Percentiles rank a stretch among this genome's conserved stretches.
phyloP scores from a whole-genome alignment of 441 rosid species.

The Pelargonium australe region DNA sequence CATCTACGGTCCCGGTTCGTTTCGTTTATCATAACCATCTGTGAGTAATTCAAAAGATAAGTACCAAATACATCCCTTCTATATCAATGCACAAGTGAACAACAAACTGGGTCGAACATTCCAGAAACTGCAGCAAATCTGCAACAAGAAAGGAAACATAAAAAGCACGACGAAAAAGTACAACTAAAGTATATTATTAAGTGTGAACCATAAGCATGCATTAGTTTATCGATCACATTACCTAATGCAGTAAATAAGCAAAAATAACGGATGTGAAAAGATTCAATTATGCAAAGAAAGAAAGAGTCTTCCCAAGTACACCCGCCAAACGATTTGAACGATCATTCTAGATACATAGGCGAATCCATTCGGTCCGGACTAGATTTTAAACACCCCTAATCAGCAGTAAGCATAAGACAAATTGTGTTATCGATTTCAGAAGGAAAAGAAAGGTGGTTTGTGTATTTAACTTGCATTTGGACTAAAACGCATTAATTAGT shows the following conservation, averaged over 20 bases:
- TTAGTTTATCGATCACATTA: not conserved
- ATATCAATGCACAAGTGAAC: constrained; percentile 7
- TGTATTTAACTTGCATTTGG: too few relatives aligned
- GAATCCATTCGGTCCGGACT: too few relatives aligned
- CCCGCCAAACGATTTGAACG: too few relatives aligned
- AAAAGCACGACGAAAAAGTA: not conserved
- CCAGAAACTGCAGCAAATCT: constrained; percentile 15
- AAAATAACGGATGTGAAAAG: too few relatives aligned
- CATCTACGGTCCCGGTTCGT: constrained; percentile 15
- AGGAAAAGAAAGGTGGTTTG: too few relatives aligned
- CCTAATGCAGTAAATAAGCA: not conserved
- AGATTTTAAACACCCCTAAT: too few relatives aligned
- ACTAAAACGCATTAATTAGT: too few relatives aligned
- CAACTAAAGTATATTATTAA: not conserved
- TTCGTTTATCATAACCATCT: constrained; percentile 11
- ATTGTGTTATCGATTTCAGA: too few relatives aligned
- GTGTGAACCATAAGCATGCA: constrained; percentile 8
- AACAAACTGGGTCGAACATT: not conserved
- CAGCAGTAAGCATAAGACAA: too few relatives aligned
- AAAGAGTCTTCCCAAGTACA: too few relatives aligned
- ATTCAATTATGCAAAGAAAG: not conserved
- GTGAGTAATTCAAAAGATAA: not conserved
- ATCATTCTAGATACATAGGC: too few relatives aligned
- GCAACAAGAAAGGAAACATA: constrained; percentile 5
- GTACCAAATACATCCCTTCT: constrained; percentile 5